These are phyloP conservation scores for Aspergillus homomorphus DNA, from an alignment of 495 filamentous ascomycete species.

Conservation along the genomic window DNA sequence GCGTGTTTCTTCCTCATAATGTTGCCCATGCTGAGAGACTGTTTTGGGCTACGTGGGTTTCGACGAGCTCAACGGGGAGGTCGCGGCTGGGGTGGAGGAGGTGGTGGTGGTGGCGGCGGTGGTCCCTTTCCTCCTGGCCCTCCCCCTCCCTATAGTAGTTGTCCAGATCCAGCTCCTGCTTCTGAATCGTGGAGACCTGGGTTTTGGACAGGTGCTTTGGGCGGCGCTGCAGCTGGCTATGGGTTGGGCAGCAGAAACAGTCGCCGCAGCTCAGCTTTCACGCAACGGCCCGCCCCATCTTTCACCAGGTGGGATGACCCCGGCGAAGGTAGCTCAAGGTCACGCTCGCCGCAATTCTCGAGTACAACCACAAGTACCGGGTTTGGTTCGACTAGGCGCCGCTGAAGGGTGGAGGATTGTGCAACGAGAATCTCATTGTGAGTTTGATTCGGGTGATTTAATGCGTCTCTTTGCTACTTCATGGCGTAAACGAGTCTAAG, in stretches of 20 bases:
- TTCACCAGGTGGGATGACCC: constrained; percentile 23
- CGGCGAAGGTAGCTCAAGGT: constrained; percentile 53
- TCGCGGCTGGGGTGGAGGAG: constrained; percentile 44
- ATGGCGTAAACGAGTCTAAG: neutral
- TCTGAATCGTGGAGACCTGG: constrained; percentile 71
- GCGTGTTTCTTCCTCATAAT: constrained; percentile 36
- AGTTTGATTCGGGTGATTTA: neutral
- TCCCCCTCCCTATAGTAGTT: constrained; percentile 55
- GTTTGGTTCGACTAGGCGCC: constrained; percentile 81
- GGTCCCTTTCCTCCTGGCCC: constrained; percentile 52
- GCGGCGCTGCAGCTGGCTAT: constrained; percentile 71
- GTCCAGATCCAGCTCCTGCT: constrained; percentile 24
- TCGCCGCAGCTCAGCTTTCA: constrained; percentile 12
- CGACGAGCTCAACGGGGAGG: constrained; percentile 12
- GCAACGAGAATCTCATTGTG: neutral
- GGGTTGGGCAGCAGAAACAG: constrained; percentile 55
- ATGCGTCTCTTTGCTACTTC: neutral
- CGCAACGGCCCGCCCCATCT: constrained; percentile 25
- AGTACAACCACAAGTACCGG: constrained; percentile 72
- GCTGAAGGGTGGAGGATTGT: constrained; percentile 40
- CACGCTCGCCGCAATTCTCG: constrained; percentile 47
- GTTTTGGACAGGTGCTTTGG: constrained; percentile 78
- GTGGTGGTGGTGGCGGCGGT: constrained; percentile 43
- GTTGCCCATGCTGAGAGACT: constrained; percentile 19
- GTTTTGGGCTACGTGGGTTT: constrained; percentile 21